These are phyloP conservation scores for Bipolaris bicolor DNA, from an alignment of 2,329 filamentous ascomycete genomes.

Conservation along the genomic window DNA sequence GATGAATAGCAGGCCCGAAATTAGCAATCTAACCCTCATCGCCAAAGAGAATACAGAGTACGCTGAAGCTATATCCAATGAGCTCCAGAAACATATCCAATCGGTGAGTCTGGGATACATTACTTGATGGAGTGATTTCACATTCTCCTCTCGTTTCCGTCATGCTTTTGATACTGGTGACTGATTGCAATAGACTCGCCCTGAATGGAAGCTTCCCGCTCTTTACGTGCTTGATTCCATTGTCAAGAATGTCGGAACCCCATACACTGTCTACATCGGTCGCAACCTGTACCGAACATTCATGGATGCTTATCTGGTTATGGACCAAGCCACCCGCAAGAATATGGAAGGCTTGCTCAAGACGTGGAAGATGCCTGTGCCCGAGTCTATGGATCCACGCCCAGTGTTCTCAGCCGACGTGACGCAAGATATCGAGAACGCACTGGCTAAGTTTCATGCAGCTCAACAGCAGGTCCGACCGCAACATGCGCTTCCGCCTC, in stretches of 20 bases:
- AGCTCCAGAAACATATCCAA: constrained; percentile 90
- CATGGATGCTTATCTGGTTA: constrained; percentile 93
- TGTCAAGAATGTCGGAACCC: constrained; percentile 97
- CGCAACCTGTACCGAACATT: constrained; percentile 92
- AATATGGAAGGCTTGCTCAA: constrained; percentile 97
- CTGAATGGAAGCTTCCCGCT: constrained; percentile 89
- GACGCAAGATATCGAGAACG: constrained; percentile 90
- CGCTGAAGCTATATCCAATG: constrained; percentile 88
- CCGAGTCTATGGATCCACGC: constrained; percentile 88
- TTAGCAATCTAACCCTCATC: constrained; percentile 96
- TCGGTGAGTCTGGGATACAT: constrained; percentile 69
- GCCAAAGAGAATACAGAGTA: constrained; percentile 97
- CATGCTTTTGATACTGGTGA: constrained; percentile 8
- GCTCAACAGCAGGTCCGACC: constrained; percentile 62
- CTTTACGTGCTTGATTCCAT: constrained; percentile 98
- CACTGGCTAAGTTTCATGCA: constrained; percentile 80
- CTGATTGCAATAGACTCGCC: constrained; percentile 71
- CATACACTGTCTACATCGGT: constrained; percentile 94
- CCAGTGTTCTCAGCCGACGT: constrained; percentile 90
- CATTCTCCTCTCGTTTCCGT: not conserved
- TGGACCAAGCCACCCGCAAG: constrained; percentile 79
- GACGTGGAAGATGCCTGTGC: constrained; percentile 97
- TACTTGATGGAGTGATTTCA: not conserved
- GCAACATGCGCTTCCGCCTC: constrained; percentile 48
- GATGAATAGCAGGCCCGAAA: constrained; percentile 90